These are phyloP conservation scores for Colletotrichum sp. DNA, from an alignment of 2,329 filamentous ascomycete genomes.

Conservation along the genomic window DNA sequence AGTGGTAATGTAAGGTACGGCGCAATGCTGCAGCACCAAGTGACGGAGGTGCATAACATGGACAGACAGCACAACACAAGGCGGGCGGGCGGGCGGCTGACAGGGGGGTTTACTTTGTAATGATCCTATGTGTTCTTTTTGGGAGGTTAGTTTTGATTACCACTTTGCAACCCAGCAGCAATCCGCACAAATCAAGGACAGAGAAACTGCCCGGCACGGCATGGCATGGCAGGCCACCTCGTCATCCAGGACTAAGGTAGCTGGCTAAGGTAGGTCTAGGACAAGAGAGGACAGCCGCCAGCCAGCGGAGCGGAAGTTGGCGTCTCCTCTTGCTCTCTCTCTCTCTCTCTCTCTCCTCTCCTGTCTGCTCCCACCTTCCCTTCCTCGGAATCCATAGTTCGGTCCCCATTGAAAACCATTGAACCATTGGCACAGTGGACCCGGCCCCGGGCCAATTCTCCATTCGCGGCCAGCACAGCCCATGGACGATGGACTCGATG, in stretches of 20 bases:
- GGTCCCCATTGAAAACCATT: not conserved
- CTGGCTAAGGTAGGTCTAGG: not conserved
- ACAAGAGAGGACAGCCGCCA: not conserved
- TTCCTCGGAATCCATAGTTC: not conserved
- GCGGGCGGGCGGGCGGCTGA: not conserved
- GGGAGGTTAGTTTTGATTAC: not conserved
- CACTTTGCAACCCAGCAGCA: not conserved
- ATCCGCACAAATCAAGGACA: not conserved
- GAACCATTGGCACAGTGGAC: not conserved
- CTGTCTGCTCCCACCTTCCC: not conserved
- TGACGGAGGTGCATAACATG: not conserved
- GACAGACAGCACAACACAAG: not conserved
- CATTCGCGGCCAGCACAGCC: slow-evolving; percentile 19
- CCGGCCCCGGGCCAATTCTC: not conserved
- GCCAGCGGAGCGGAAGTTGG: not conserved
- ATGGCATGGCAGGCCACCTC: not conserved
- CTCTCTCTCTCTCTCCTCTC: not conserved
- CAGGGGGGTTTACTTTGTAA: not conserved
- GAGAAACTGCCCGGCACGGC: not conserved
- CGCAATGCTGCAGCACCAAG: not conserved
- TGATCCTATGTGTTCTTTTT: not conserved
- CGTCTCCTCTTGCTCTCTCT: not conserved
- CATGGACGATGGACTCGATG: not conserved
- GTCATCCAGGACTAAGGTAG: not conserved
- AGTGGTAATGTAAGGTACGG: not conserved